phyloP scores from a whole-genome alignment of 345 rosid genomes.

The Gossypium herbaceum region DNA sequence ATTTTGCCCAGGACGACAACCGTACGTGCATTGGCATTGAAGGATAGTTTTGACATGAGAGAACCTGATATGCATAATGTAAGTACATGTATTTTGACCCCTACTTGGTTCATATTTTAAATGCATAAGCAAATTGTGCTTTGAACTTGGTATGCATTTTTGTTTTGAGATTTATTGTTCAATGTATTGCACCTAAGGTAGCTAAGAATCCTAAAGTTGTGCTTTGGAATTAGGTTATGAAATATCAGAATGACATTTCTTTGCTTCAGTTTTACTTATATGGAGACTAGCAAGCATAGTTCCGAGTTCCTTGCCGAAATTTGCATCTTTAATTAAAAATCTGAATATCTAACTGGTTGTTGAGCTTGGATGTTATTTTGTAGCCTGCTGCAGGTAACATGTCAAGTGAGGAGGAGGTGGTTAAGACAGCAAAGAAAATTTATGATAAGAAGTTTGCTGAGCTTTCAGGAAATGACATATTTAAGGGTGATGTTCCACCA shows the following conservation, averaged over 20 bases:
- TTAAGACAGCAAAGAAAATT: constrained; percentile 88
- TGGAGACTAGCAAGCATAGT: background rate
- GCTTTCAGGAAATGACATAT: constrained; percentile 82
- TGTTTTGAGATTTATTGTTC: background rate
- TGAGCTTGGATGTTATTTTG: constrained; percentile 6
- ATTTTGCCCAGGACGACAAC: constrained; percentile 71
- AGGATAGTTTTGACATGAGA: constrained; percentile 70
- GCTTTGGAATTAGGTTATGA: background rate
- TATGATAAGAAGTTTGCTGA: constrained; percentile 65
- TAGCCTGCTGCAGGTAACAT: constrained; percentile 45
- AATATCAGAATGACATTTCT: too few relatives aligned
- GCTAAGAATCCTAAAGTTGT: background rate
- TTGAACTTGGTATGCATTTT: background rate
- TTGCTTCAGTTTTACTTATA: background rate
- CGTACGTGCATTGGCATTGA: constrained; percentile 60
- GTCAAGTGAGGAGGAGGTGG: constrained; percentile 34
- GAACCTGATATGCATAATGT: constrained; percentile 19
- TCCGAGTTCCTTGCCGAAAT: background rate
- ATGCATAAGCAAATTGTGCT: background rate
- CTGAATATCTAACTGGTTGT: constrained; percentile 8
- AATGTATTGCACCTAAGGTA: background rate
- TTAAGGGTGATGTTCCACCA: constrained; percentile 62
- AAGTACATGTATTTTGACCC: constrained; percentile 18
- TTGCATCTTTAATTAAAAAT: background rate
- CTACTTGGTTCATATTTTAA: too few relatives aligned